Percentiles rank a stretch among this genome's conserved stretches.
phyloP scores from a whole-genome alignment of 768 basidiomycete genomes.

The Tephrocybe sp. region DNA sequence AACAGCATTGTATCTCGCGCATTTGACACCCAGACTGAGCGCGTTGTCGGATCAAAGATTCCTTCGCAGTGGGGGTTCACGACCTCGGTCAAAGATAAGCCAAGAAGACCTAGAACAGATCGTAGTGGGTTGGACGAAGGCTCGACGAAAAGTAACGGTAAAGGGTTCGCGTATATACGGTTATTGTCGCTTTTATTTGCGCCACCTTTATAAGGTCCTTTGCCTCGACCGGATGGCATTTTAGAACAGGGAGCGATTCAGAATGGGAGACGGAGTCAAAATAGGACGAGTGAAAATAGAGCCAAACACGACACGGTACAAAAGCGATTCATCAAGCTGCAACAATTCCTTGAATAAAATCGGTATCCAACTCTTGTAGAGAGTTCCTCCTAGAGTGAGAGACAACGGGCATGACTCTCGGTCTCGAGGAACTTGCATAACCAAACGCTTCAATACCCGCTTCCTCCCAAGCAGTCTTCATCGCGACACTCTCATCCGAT shows the following conservation, averaged over 20 bases:
- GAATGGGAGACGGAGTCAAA: neutral
- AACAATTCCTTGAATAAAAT: neutral
- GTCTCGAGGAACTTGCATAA: neutral
- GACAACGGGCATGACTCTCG: neutral
- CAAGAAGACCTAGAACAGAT: slow-evolving; percentile 51
- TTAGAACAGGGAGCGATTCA: slow-evolving; percentile 17
- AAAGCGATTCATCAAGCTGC: too few relatives aligned
- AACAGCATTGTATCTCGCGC: slow-evolving; percentile 62
- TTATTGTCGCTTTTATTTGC: slow-evolving; percentile 62
- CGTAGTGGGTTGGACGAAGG: slow-evolving; percentile 40
- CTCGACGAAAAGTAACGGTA: slow-evolving; percentile 57
- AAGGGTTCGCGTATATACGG: slow-evolving; percentile 63
- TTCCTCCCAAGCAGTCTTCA: slow-evolving; percentile 4
- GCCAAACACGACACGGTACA: slow-evolving; percentile 1
- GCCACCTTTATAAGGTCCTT: slow-evolving; percentile 45
- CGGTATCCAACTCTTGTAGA: neutral
- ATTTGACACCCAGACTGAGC: slow-evolving; percentile 84
- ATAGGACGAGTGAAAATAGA: neutral
- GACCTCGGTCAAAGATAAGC: slow-evolving; percentile 55
- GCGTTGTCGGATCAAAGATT: slow-evolving; percentile 71
- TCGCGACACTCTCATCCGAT: neutral
- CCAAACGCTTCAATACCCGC: neutral
- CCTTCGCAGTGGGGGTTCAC: slow-evolving; percentile 76
- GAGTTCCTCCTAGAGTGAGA: neutral
- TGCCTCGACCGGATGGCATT: slow-evolving; percentile 36